A percentile compares a stretch with the other conserved stretches of the same genome.
Conservation (phyloP, 306 rosid genomes). For the Pyrus communis region DNA sequence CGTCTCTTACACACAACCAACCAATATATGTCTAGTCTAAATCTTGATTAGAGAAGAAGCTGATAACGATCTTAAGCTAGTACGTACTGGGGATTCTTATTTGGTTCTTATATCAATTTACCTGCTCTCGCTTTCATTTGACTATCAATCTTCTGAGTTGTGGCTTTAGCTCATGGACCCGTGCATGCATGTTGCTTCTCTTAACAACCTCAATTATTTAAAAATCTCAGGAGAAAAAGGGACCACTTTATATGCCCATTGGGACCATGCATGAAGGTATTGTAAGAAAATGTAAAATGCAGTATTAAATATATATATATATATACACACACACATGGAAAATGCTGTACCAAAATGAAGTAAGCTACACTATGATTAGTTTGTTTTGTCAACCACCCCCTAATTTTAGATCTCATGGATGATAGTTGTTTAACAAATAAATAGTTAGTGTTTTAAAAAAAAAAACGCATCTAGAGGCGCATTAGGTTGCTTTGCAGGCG, state of each 20-base stretch:
- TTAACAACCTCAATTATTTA: constrained; percentile 13
- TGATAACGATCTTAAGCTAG: background rate
- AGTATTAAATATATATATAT: too few species aligned
- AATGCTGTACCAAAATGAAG: too few species aligned
- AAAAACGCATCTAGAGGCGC: too few species aligned
- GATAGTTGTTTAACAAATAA: too few species aligned
- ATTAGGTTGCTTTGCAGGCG: too few species aligned
- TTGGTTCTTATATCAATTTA: background rate
- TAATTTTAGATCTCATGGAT: too few species aligned
- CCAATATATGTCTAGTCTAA: background rate
- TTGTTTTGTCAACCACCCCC: too few species aligned
- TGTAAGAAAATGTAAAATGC: too few species aligned
- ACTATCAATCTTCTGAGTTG: background rate
- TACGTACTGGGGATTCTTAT: background rate
- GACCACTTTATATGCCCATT: background rate
- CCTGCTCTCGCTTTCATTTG: constrained; percentile 3
- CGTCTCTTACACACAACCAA: background rate
- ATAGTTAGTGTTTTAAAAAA: too few species aligned
- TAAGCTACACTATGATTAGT: too few species aligned
- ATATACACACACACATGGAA: too few species aligned
- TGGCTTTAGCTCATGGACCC: background rate
- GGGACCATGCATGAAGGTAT: too few species aligned
- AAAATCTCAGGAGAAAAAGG: constrained; percentile 3
- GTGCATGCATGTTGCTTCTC: constrained; percentile 2
- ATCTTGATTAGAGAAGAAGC: background rate